phyloP scores from a whole-genome alignment of 257 asterid species.

The Przewalskia tangutica region DNA sequence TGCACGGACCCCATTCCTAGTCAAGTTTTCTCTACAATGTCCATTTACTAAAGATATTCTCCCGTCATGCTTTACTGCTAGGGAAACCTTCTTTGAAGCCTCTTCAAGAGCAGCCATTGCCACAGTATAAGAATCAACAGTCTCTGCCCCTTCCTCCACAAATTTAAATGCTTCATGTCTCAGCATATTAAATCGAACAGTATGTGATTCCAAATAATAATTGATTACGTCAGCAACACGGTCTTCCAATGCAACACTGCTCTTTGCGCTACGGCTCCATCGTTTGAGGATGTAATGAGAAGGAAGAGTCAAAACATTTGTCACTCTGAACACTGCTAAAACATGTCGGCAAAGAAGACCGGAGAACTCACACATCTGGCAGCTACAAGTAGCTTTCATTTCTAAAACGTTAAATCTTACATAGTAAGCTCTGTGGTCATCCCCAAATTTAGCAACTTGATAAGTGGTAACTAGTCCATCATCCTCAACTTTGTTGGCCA shows the following conservation, averaged over 20 bases:
- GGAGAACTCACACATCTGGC: slow-evolving; percentile 93
- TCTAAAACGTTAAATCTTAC: slow-evolving; percentile 84
- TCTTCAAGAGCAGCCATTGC: slow-evolving; percentile 72
- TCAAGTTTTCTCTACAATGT: slow-evolving; percentile 27
- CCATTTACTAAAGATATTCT: slow-evolving; percentile 39
- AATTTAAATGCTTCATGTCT: slow-evolving; percentile 83
- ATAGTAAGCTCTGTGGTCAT: slow-evolving; percentile 60
- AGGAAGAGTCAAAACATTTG: slow-evolving; percentile 91
- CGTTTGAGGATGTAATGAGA: slow-evolving; percentile 71
- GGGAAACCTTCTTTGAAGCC: slow-evolving; percentile 60
- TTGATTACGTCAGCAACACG: slow-evolving; percentile 41
- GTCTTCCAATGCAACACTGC: slow-evolving; percentile 63
- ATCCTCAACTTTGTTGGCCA: slow-evolving; percentile 74
- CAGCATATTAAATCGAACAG: slow-evolving; percentile 73
- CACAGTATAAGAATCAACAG: slow-evolving; percentile 44
- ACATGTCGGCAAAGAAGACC: slow-evolving; percentile 94
- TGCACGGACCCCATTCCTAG: slow-evolving; percentile 18
- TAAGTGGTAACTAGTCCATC: slow-evolving; percentile 70
- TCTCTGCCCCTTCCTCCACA: slow-evolving; percentile 75
- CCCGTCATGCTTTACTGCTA: slow-evolving; percentile 45
- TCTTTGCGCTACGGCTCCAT: slow-evolving; percentile 91
- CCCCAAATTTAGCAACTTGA: slow-evolving; percentile 78
- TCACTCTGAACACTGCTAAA: slow-evolving; percentile 79
- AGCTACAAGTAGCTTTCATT: slow-evolving; percentile 86
- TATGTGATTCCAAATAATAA: slow-evolving; percentile 90